Conservation (phyloP, 2,329 filamentous ascomycete species). For the Neofusicoccum sp. region DNA sequence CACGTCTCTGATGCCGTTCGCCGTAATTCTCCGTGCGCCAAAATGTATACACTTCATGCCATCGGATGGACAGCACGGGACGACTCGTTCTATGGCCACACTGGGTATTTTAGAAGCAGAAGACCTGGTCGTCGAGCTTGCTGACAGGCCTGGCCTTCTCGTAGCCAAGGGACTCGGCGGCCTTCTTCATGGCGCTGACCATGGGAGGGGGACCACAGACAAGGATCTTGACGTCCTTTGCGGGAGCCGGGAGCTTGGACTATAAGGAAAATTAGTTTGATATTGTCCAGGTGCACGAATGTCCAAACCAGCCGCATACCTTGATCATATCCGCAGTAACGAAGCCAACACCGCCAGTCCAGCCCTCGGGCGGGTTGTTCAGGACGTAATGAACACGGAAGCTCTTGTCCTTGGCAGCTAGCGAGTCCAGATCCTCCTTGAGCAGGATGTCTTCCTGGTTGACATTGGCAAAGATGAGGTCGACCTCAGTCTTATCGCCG, state of each 20-base stretch:
- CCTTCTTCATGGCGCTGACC: constrained; percentile 96
- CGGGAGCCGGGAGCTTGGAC: constrained; percentile 79
- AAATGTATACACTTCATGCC: neutral
- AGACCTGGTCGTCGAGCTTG: constrained; percentile 97
- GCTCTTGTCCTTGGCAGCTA: constrained; percentile 72
- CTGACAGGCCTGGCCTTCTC: constrained; percentile 91
- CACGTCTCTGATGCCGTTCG: neutral
- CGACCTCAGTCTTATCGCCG: constrained; percentile 79
- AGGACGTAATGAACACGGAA: constrained; percentile 93
- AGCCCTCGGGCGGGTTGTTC: constrained; percentile 89
- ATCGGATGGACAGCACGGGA: neutral
- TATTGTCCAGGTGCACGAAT: neutral
- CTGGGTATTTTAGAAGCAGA: constrained; percentile 69
- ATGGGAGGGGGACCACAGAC: constrained; percentile 96
- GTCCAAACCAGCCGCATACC: constrained; percentile 47
- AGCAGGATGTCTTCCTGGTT: constrained; percentile 89
- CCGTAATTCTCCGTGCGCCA: neutral
- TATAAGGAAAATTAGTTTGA: constrained; percentile 37
- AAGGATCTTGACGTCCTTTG: constrained; percentile 85
- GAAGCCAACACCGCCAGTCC: constrained; percentile 91
- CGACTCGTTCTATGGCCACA: neutral
- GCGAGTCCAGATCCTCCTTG: constrained; percentile 81
- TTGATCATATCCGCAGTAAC: constrained; percentile 95
- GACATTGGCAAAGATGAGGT: constrained; percentile 97
- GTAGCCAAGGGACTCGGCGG: constrained; percentile 83